Percentiles rank a stretch among this genome's conserved stretches.
Conservation (phyloP, 2,329 filamentous ascomycete species). For the Xylariaceae sp. region DNA sequence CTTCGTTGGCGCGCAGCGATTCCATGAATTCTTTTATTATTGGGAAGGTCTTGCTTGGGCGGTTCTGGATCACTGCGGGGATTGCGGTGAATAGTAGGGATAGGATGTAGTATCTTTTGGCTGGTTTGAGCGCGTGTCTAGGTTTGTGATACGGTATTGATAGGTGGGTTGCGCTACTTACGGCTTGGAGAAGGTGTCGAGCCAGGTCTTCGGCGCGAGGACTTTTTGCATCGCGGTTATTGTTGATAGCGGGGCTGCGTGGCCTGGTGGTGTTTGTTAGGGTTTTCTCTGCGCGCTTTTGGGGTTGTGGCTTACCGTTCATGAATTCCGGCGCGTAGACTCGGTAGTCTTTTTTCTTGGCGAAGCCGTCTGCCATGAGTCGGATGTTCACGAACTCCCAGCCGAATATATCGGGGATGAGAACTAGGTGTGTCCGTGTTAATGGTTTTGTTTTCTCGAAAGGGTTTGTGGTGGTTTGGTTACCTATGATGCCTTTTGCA, state of each 20-base stretch:
- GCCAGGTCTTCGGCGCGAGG: conserved; percentile 22
- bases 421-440: conserved; percentile 33
- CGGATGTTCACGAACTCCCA: conserved; percentile 51
- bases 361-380: conserved; percentile 51
- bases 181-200: conserved; percentile 29
- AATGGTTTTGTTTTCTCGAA: neutral
- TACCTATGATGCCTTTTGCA: conserved; percentile 42
- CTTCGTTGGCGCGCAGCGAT: conserved; percentile 34
- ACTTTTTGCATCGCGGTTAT: conserved; percentile 31
- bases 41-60: conserved; percentile 32
- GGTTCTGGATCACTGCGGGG: conserved; percentile 34
- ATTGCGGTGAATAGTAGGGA: conserved; percentile 27
- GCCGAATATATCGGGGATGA: conserved; percentile 54
- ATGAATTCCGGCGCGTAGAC: conserved; percentile 58
- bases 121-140: too few species aligned
- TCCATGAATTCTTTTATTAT: conserved; percentile 38
- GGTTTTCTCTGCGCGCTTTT: neutral
- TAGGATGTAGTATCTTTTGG: conserved; percentile 23
- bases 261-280: conserved; percentile 7
- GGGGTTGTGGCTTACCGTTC: conserved; percentile 31
- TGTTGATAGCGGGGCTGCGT: conserved; percentile 30
- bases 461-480: too few species aligned
- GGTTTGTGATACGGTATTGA: too few species aligned
- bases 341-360: conserved; percentile 45
- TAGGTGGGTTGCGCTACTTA: conserved; percentile 18